phyloP scores from a whole-genome alignment of 2,329 filamentous ascomycete genomes.

The Diaporthe sp. region DNA sequence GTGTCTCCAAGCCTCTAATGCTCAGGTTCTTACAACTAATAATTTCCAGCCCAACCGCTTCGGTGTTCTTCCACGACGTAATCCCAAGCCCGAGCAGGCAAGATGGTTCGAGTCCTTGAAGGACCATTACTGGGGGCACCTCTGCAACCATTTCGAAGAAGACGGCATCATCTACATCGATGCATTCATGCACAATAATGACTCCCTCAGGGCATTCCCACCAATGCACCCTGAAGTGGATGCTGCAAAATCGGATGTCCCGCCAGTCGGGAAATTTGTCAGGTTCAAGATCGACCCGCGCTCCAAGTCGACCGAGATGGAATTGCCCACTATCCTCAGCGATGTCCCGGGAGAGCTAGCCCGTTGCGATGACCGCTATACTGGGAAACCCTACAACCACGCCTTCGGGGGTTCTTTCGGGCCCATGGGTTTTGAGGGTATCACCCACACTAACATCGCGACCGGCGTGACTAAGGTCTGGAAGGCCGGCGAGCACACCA shows the following conservation, averaged over 20 bases:
- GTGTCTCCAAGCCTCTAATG: not conserved
- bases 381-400: not conserved
- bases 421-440: not conserved
- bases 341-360: not conserved
- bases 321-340: not conserved
- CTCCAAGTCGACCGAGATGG: not conserved
- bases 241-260: slow-evolving; percentile 1
- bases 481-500: not conserved
- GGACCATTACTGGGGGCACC: not conserved
- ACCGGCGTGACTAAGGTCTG: not conserved
- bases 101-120: slow-evolving; percentile 5
- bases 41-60: not conserved
- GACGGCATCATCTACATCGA: not conserved
- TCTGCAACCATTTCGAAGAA: slow-evolving; percentile 4
- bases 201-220: not conserved
- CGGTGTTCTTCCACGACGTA: not conserved
- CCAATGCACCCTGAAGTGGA: not conserved
- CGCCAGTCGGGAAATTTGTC: slow-evolving; percentile 1
- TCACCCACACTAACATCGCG: not conserved
- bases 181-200: not conserved
- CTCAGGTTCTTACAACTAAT: not conserved
- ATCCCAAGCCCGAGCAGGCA: slow-evolving; percentile 9
- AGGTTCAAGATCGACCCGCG: slow-evolving; percentile 6
- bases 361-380: not conserved
- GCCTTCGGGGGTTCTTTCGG: not conserved